phyloP scores from a whole-genome alignment of 495 filamentous ascomycete species.

The Aspergillus sclerotioniger region DNA sequence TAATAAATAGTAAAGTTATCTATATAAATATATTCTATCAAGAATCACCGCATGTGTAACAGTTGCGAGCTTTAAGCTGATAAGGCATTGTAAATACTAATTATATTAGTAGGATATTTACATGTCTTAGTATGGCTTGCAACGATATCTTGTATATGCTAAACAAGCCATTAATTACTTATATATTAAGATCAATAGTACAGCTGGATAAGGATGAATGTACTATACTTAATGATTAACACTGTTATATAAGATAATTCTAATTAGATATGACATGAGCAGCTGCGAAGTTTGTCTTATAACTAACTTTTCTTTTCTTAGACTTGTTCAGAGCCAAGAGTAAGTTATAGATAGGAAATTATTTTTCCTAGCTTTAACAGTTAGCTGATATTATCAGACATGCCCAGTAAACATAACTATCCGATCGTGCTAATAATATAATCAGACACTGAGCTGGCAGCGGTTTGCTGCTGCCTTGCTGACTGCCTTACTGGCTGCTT shows the following conservation, averaged over 20 bases:
- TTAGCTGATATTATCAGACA: too few relatives aligned
- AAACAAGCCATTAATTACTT: background rate
- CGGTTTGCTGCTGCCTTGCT: too few relatives aligned
- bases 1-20: too few relatives aligned
- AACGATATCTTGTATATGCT: background rate
- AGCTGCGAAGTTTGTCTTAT: conserved; percentile 3
- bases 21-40: background rate
- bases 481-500: too few relatives aligned
- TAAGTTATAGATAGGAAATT: too few relatives aligned
- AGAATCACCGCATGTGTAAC: background rate
- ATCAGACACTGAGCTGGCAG: too few relatives aligned
- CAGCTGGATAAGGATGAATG: background rate
- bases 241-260: conserved; percentile 2
- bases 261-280: background rate
- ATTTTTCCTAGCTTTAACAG: too few relatives aligned
- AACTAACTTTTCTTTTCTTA: background rate
- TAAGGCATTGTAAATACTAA: background rate
- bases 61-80: background rate
- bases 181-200: background rate
- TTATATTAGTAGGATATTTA: background rate
- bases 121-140: conserved; percentile 1
- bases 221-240: background rate
- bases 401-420: too few relatives aligned
- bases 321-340: background rate
- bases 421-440: too few relatives aligned